phyloP scores from a whole-genome alignment of 225 moss, liverwort and hornwort species.

The Ulota crispa region DNA sequence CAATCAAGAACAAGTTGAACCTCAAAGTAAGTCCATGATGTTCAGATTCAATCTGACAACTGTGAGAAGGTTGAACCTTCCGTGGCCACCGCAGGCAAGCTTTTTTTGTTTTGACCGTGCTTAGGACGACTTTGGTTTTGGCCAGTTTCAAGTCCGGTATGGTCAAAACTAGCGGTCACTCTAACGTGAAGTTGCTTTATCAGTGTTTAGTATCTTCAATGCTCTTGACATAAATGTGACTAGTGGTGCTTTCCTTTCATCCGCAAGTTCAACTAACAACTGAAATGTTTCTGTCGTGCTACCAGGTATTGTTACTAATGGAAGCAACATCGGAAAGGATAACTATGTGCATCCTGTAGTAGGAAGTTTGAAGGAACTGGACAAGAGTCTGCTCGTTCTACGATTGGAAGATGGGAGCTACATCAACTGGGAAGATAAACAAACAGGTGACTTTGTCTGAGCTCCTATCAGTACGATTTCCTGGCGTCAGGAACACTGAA shows the following conservation, averaged over 20 bases:
- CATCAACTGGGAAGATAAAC: slow-evolving; percentile 57
- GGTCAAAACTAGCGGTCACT: neutral
- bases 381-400: slow-evolving; percentile 40
- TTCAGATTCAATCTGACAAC: slow-evolving; percentile 16
- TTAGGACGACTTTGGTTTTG: neutral
- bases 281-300: neutral
- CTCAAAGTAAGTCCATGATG: slow-evolving; percentile 12
- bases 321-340: slow-evolving; percentile 65
- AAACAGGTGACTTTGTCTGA: slow-evolving; percentile 35
- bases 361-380: slow-evolving; percentile 52
- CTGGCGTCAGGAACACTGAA: slow-evolving; percentile 4
- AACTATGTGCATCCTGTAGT: slow-evolving; percentile 72
- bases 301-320: slow-evolving; percentile 77
- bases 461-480: neutral
- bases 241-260: neutral
- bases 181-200: neutral
- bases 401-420: slow-evolving; percentile 46
- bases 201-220: neutral
- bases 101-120: neutral
- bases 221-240: neutral
- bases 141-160: neutral
- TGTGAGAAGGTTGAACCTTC: slow-evolving; percentile 17
- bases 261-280: neutral
- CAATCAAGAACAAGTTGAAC: slow-evolving; percentile 11
- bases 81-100: slow-evolving; percentile 26